Evolutionary conservation across 1,284 basidiomycete species (phyloP).

Genomic region (Fomitopsis betulina): DNA sequence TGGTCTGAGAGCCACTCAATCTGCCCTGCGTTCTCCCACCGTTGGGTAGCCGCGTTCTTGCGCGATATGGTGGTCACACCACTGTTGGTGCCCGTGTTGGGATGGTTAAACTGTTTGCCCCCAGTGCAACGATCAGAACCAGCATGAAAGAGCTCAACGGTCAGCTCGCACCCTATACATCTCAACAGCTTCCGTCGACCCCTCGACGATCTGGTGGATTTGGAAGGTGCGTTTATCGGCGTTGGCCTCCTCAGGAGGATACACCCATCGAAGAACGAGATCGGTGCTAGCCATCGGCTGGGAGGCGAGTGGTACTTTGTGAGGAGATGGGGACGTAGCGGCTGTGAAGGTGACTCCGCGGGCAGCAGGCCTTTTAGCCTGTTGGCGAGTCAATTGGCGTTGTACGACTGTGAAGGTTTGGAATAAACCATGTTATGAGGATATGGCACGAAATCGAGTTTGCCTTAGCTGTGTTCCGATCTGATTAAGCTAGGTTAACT

Average conservation of each 20-base stretch:
- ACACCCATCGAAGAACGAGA: slow-evolving; percentile 40
- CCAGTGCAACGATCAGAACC: background rate
- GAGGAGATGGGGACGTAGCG: background rate
- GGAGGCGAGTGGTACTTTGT: background rate
- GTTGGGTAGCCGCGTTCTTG: slow-evolving; percentile 37
- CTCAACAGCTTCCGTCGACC: slow-evolving; percentile 29
- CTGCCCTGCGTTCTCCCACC: slow-evolving; percentile 48
- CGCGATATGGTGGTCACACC: slow-evolving; percentile 47
- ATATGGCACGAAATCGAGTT: background rate
- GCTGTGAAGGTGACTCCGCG: background rate
- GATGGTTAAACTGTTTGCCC: slow-evolving; percentile 44
- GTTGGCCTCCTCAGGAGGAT: slow-evolving; percentile 26
- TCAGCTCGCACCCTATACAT: slow-evolving; percentile 40
- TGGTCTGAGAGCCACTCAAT: slow-evolving; percentile 46
- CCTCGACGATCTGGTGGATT: slow-evolving; percentile 33
- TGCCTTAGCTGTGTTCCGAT: slow-evolving; percentile 16
- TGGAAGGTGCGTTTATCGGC: slow-evolving; percentile 43
- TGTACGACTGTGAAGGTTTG: background rate
- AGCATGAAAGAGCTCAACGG: background rate
- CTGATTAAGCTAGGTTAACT: slow-evolving; percentile 27
- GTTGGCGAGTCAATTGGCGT: background rate
- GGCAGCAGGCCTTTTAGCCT: background rate
- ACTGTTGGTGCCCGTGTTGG: slow-evolving; percentile 37
- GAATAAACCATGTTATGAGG: background rate
- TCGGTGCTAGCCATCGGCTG: slow-evolving; percentile 26